Base-by-base conservation (phyloP, 2,329 filamentous ascomycete species). In the Claviceps humidiphila region DNA sequence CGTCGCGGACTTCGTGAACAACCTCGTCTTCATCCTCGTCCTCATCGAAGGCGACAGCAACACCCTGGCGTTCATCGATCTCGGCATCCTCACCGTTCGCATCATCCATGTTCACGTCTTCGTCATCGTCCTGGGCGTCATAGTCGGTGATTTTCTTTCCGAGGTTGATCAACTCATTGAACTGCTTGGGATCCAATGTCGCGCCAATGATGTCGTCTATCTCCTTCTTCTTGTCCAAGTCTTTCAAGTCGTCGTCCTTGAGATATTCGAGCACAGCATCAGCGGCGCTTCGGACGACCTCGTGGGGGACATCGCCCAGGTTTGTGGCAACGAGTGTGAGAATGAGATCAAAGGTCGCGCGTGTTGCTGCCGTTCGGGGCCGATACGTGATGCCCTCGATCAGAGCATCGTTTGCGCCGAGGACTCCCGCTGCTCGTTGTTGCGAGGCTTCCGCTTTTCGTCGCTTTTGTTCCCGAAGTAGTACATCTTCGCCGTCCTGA, bases 101-200 rank as follows among this genome's bases (percentile, higher is more conserved):
- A 30, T 81, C 77, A 53, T 80, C 84, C 61, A 84, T 82, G 34
- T 80, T 85, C 74, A 89, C 87, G 53, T 89, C 84, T 58, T 95
- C 91, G 57, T 97, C 90, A 37, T 96, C 93, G 58, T 97, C 91
- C 65, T 97, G 89, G 41, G 87, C 87, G 68, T 97, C 87, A 68
- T 97, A 98, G 67, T 98, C 93, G 49, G 93, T 98, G 57, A 98
- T 95, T 71, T 98, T 98, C 74, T 98, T 98, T 58, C 90, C 89
- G 44, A 98, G 73, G 64, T 96, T 98, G 52, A 97, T 84, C 58
- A 98, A 72, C 71, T 97, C 91, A 64, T 97, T 97, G 73, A 97
- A 98, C 66, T 95, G 85, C 65, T 96, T 95, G 1, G 88, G 80
- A 48, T 77, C 84, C 73, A 96, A 80, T 0, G 82, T 82, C 39